Conservation (phyloP, 345 rosid genomes). For the Geranium rotundifolium region DNA sequence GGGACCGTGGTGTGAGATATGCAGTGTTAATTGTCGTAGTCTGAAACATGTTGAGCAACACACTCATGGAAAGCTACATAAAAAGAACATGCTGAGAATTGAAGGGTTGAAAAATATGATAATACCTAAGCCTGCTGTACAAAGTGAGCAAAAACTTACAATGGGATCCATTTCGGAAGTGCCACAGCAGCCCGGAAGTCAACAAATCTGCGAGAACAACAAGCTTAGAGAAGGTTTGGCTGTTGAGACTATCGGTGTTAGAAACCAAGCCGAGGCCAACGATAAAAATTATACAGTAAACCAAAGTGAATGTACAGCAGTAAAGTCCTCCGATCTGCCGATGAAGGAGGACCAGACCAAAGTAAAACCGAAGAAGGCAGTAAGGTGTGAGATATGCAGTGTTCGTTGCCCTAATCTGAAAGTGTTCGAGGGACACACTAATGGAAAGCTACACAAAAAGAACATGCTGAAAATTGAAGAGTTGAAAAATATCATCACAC, state of each 20-base stretch:
- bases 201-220: too few species aligned
- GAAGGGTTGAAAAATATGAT: too few species aligned
- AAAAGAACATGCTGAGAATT: too few species aligned
- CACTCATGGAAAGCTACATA: too few species aligned
- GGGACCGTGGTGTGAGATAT: neutral
- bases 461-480: slow-evolving; percentile 15
- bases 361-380: slow-evolving; percentile 17
- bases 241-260: too few species aligned
- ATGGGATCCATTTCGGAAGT: slow-evolving; percentile 9
- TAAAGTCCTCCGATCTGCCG: slow-evolving; percentile 1
- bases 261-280: too few species aligned
- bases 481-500: too few species aligned
- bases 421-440: slow-evolving; percentile 30
- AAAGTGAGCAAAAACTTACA: slow-evolving; percentile 1
- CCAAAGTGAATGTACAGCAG: neutral
- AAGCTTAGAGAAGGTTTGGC: too few species aligned
- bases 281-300: too few species aligned
- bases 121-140: too few species aligned
- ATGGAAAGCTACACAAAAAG: slow-evolving; percentile 29
- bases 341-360: neutral
- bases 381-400: slow-evolving; percentile 28
- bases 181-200: neutral
- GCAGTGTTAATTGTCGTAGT: too few species aligned
- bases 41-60: too few species aligned
- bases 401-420: slow-evolving; percentile 26